Percentiles rank a stretch among this genome's conserved stretches.
Conservation (phyloP, 805 yeast species). For the Ogataea corticis region DNA sequence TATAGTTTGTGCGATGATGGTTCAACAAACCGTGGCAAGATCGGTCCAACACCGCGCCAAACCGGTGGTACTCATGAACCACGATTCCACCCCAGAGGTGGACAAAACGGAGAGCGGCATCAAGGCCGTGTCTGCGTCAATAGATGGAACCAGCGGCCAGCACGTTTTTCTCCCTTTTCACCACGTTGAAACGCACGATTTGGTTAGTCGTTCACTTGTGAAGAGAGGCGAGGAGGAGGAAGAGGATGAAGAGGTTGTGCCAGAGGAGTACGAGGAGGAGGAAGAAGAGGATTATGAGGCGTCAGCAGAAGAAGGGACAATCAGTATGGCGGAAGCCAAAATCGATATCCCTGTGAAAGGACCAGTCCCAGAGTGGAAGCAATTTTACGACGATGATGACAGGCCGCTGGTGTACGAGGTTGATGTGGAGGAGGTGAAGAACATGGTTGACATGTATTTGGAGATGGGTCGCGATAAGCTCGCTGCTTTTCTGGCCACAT, state of each 20-base stretch:
- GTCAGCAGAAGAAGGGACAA: conserved; percentile 2
- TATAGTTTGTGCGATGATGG: conserved; percentile 4
- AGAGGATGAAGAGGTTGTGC: conserved; percentile 3
- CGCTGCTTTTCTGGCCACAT: conserved; percentile 30
- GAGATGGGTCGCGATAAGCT: conserved; percentile 29
- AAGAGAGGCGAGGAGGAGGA: conserved; percentile 5
- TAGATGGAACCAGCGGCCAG: conserved; percentile 3
- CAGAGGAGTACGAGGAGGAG: conserved; percentile 8
- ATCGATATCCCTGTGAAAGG: conserved; percentile 29
- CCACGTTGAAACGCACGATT: conserved; percentile 2
- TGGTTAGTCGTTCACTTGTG: neutral
- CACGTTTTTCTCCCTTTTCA: conserved; percentile 7
- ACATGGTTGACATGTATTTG: conserved; percentile 21
- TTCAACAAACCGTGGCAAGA: conserved; percentile 6
- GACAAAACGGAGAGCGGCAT: neutral
- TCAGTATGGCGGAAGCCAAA: conserved; percentile 2
- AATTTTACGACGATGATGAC: conserved; percentile 23
- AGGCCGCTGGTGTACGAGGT: conserved; percentile 24
- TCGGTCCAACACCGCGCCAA: conserved; percentile 13
- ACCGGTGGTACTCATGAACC: conserved; percentile 1
- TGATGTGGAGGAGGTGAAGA: conserved; percentile 27
- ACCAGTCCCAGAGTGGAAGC: conserved; percentile 23
- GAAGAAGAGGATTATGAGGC: conserved; percentile 8
- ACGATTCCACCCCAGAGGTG: neutral
- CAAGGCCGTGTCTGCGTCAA: neutral